These are phyloP conservation scores for Niveomyces coronatus DNA, from an alignment of 2,329 filamentous ascomycete species.

Conservation along the genomic window DNA sequence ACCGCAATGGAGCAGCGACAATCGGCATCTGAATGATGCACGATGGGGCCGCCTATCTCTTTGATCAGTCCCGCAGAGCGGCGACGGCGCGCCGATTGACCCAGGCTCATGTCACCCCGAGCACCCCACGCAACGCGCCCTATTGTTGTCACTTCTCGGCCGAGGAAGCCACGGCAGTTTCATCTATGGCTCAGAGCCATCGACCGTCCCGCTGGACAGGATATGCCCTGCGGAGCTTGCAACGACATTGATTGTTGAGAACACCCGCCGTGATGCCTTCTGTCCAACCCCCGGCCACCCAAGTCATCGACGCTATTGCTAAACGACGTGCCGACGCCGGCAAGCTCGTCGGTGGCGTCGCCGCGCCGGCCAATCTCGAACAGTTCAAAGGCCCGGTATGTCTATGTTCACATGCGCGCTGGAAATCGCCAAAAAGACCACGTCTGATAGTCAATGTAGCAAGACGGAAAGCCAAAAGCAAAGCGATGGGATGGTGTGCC, in stretches of 20 bases:
- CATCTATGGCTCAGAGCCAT: background rate
- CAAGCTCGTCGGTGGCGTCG: constrained; percentile 62
- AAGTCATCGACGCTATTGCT: constrained; percentile 48
- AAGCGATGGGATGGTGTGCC: constrained; percentile 76
- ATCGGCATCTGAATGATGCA: too few species aligned
- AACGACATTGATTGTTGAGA: too few species aligned
- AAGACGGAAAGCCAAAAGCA: constrained; percentile 59
- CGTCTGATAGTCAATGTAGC: background rate
- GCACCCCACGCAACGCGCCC: too few species aligned
- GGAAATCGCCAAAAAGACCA: background rate
- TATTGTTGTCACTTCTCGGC: too few species aligned
- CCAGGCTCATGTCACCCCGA: too few species aligned
- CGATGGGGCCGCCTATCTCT: too few species aligned
- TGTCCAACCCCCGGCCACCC: background rate
- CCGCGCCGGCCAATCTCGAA: constrained; percentile 67
- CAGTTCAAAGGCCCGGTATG: constrained; percentile 70
- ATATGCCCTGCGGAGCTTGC: background rate
- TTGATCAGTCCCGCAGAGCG: too few species aligned
- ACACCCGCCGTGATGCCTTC: background rate
- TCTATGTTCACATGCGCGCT: too few species aligned
- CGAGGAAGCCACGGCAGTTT: too few species aligned
- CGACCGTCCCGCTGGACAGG: too few species aligned
- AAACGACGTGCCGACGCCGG: constrained; percentile 61
- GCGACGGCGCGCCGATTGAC: too few species aligned
- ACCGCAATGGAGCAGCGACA: too few species aligned